Conservation (phyloP, 768 basidiomycete species). For the Kondoa malvinella region DNA sequence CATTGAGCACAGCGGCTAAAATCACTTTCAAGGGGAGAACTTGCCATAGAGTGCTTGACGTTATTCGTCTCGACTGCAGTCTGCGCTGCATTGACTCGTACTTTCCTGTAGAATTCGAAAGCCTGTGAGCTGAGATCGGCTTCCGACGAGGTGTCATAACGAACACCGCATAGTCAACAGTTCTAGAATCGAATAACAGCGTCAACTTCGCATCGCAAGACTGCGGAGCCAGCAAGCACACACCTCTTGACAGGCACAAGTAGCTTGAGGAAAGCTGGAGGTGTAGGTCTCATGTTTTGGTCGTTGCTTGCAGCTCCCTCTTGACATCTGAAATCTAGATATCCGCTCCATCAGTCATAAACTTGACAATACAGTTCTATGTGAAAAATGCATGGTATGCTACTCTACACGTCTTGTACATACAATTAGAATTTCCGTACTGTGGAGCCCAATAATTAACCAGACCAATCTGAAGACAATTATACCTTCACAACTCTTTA, state of each 20-base stretch:
- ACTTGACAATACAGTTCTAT: too few species aligned
- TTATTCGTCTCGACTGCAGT: conserved; percentile 80
- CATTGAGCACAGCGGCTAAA: background rate
- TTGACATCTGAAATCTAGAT: too few species aligned
- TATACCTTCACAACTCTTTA: too few species aligned
- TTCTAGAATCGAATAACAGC: conserved; percentile 39
- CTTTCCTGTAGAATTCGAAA: conserved; percentile 42
- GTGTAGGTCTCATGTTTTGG: conserved; percentile 49
- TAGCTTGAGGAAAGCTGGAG: conserved; percentile 58
- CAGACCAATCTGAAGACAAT: too few species aligned
- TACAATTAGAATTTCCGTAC: too few species aligned
- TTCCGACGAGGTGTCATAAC: background rate
- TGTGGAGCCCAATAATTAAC: too few species aligned
- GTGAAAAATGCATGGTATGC: too few species aligned
- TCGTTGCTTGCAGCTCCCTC: too few species aligned
- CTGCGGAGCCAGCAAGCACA: background rate
- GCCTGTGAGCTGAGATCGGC: background rate
- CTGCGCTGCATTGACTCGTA: conserved; percentile 85
- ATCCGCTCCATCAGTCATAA: too few species aligned
- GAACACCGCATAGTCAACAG: conserved; percentile 80
- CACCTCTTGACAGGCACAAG: conserved; percentile 88
- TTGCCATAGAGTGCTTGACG: conserved; percentile 96
- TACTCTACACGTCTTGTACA: too few species aligned
- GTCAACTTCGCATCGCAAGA: conserved; percentile 6
- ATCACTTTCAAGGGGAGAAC: conserved; percentile 24